phyloP scores from a whole-genome alignment of 441 rosid species.

The Corymbia calophylla region DNA sequence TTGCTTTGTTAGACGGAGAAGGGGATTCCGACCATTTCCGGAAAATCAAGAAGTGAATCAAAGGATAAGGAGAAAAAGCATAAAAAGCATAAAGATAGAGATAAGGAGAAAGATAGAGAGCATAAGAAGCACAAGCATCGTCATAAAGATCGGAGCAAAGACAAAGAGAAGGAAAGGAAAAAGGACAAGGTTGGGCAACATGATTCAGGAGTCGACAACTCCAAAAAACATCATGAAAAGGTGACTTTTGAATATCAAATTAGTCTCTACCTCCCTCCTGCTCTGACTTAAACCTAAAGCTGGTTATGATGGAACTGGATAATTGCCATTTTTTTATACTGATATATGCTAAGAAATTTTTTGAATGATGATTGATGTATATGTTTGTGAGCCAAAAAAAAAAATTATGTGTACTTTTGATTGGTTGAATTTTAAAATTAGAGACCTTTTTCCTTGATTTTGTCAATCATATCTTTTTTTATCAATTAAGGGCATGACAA shows the following conservation, averaged over 20 bases:
- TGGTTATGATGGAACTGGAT: neutral
- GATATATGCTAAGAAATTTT: neutral
- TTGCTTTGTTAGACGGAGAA: conserved; percentile 33
- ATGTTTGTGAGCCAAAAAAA: neutral
- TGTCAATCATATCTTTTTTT: neutral
- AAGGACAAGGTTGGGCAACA: conserved; percentile 5
- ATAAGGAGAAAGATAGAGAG: conserved; percentile 20
- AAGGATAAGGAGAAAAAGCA: conserved; percentile 69
- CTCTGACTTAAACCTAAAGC: neutral
- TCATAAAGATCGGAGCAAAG: conserved; percentile 54
- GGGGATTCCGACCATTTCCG: conserved; percentile 37
- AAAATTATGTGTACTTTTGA: neutral
- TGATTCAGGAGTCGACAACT: neutral
- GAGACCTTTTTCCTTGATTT: neutral
- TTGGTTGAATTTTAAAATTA: neutral
- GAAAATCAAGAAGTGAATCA: conserved; percentile 40
- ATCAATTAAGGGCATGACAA: neutral
- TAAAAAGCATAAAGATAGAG: conserved; percentile 67
- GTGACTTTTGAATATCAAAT: neutral
- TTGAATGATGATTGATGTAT: neutral
- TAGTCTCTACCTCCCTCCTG: neutral
- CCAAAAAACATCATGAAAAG: neutral
- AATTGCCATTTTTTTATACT: neutral
- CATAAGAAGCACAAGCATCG: conserved; percentile 92
- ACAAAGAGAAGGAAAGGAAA: conserved; percentile 39